Evolutionary conservation across 1,284 basidiomycete species (phyloP), one percentile per base, ranked within the genome.

Genomic region (Leccinum pachyderme): DNA sequence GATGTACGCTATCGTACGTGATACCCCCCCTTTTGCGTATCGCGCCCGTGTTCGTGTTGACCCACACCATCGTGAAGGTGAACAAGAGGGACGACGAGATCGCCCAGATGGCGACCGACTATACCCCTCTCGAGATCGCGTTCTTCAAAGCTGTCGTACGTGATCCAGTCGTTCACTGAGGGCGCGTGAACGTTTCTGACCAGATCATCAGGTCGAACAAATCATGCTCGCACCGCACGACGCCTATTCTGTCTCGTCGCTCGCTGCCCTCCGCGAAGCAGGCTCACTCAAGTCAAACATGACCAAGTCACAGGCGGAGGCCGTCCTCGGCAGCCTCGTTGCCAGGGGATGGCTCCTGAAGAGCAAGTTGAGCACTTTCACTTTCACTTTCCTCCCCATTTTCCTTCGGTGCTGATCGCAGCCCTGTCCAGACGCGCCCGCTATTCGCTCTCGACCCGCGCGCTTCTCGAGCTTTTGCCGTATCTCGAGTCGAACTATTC

Each of bases 51-150:
- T 51, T 39, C 28, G 22, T 31, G 35, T 59, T 52, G 7, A 47
- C 45, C 41, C 52, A 13, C 31, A 22, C 18, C 15, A 25, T 51
- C 22, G 24, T 39, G 13, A 53, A 93, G 91, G 82, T 90, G 29
- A 93, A 93, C 66, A 75, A 79, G 11, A 88, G 85, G 60, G 85
- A 82, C 24, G 91, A 93, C 61, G 85, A 86, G 56, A 76, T 91
- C 27, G 86, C 91, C 0, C 91, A 92, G 67, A 73, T 91, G 64
- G 92, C 91, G 8, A 91, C 91, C 0, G 89, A 91, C 47, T 94
- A 92, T 65, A 81, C 77, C 3, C 75, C 89, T 0, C 73, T 76
- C 44, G 92, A 94, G 69, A 91, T 93, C 51, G 77, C 84, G 0
- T 93, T 83, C 71, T 93, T 93, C 77, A 91, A 87, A 72, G 83